Evolutionary conservation across 2,329 filamentous ascomycete species (phyloP).

Genomic region (Cytospora paraplurivora): DNA sequence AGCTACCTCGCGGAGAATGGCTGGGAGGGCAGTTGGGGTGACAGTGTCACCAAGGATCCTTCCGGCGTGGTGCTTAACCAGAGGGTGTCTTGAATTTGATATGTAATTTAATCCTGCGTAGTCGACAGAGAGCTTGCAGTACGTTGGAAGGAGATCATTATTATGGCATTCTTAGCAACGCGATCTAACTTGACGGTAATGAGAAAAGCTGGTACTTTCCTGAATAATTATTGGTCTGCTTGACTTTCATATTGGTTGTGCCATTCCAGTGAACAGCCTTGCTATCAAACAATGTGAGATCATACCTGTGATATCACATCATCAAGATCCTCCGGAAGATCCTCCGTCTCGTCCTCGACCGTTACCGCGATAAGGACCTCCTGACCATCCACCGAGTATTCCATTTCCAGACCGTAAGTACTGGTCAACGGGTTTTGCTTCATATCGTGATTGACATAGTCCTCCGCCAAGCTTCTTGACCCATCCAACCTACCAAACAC

Average conservation of each 20-base stretch:
- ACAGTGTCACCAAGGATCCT: slow-evolving; percentile 36
- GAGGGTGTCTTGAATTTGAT: slow-evolving; percentile 21
- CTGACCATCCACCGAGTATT: slow-evolving; percentile 6
- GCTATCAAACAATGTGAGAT: background rate
- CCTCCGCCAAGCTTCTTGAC: slow-evolving; percentile 5
- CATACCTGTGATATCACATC: background rate
- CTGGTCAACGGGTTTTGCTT: slow-evolving; percentile 15
- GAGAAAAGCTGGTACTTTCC: too few relatives aligned
- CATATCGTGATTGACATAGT: slow-evolving; percentile 16
- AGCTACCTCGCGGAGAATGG: slow-evolving; percentile 46
- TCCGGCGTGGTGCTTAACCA: slow-evolving; percentile 32
- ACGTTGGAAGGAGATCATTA: background rate
- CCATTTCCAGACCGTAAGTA: background rate
- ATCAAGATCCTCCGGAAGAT: background rate
- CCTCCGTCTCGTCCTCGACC: slow-evolving; percentile 1
- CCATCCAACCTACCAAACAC: slow-evolving; percentile 8
- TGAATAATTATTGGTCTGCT: too few relatives aligned
- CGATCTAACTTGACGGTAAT: too few relatives aligned
- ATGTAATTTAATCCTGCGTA: background rate
- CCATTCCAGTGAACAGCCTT: background rate
- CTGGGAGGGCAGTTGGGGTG: slow-evolving; percentile 42
- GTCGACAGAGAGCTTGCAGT: background rate
- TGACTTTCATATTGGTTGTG: background rate
- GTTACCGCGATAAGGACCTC: slow-evolving; percentile 9
- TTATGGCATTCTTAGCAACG: background rate